These are phyloP conservation scores for Ceratocystis huliohia DNA, from an alignment of 2,329 filamentous ascomycete species.

Conservation along the genomic window DNA sequence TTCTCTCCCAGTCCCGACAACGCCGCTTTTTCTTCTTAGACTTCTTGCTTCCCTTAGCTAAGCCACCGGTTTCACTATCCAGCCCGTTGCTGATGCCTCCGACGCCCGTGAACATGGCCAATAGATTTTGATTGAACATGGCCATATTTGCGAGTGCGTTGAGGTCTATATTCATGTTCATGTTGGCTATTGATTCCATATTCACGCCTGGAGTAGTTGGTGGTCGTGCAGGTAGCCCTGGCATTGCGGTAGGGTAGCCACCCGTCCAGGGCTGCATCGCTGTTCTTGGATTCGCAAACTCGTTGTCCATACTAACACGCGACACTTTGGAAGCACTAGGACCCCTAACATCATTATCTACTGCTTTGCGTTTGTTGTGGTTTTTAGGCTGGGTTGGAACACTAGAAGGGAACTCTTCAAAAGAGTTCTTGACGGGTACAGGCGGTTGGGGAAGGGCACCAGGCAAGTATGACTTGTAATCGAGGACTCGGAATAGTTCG, in stretches of 20 bases:
- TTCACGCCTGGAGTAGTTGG: neutral
- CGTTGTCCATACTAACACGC: neutral
- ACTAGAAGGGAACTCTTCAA: neutral
- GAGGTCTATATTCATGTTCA: constrained; percentile 16
- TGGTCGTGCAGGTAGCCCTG: neutral
- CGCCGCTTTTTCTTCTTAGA: constrained; percentile 16
- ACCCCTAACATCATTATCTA: neutral
- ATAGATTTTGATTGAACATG: constrained; percentile 17
- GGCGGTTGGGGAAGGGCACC: constrained; percentile 32
- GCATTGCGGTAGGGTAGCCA: neutral
- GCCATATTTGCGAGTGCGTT: constrained; percentile 18
- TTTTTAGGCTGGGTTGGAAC: constrained; percentile 16
- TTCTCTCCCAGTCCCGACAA: constrained; percentile 17
- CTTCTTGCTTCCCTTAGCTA: constrained; percentile 7
- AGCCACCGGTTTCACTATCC: neutral
- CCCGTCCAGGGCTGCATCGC: constrained; percentile 9
- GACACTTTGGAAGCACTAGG: constrained; percentile 10
- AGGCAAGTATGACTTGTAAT: constrained; percentile 42
- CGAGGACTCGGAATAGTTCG: constrained; percentile 49
- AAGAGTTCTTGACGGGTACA: neutral
- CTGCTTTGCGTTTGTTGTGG: constrained; percentile 11
- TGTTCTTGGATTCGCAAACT: constrained; percentile 6
- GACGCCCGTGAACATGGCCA: constrained; percentile 16
- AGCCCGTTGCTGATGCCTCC: neutral
- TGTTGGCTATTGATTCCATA: neutral